A percentile compares a stretch with the other conserved stretches of the same genome.
Conservation (phyloP, 257 asterid species). For the Cordia subcordata region DNA sequence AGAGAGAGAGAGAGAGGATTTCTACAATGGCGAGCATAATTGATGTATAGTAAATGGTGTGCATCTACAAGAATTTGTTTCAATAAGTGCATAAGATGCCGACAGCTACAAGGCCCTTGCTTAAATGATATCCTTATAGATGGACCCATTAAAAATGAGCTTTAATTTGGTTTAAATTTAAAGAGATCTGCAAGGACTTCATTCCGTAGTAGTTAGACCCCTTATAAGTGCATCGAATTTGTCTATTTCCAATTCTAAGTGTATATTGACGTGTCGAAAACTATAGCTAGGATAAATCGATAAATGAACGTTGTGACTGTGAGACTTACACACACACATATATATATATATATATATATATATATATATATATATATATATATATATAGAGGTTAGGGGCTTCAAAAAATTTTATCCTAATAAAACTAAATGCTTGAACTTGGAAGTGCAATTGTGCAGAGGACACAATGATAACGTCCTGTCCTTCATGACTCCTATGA, state of each 20-base stretch:
- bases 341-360: no score
- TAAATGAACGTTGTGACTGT: background rate
- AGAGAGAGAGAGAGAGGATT: background rate
- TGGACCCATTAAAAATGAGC: conserved; percentile 1
- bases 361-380: no score
- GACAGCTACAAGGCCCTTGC: background rate
- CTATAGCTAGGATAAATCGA: no score
- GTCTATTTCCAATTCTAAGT: background rate
- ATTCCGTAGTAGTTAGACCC: conserved; percentile 20
- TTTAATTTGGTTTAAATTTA: conserved; percentile 10
- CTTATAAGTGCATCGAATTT: background rate
- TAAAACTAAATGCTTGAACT: no score
- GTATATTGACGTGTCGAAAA: conserved; percentile 4
- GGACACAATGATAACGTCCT: no score
- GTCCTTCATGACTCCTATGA: no score
- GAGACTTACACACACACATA: no score
- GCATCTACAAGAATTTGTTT: background rate
- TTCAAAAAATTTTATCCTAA: background rate
- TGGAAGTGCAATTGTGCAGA: no score
- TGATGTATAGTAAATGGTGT: background rate
- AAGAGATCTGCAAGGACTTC: background rate
- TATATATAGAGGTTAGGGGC: no score
- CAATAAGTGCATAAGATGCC: background rate
- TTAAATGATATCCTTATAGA: background rate
- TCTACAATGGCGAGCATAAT: no score